Percentiles rank a stretch among this genome's conserved stretches.
Conservation (phyloP, 2,329 filamentous ascomycete species). For the Aspergillus quadricinctus region DNA sequence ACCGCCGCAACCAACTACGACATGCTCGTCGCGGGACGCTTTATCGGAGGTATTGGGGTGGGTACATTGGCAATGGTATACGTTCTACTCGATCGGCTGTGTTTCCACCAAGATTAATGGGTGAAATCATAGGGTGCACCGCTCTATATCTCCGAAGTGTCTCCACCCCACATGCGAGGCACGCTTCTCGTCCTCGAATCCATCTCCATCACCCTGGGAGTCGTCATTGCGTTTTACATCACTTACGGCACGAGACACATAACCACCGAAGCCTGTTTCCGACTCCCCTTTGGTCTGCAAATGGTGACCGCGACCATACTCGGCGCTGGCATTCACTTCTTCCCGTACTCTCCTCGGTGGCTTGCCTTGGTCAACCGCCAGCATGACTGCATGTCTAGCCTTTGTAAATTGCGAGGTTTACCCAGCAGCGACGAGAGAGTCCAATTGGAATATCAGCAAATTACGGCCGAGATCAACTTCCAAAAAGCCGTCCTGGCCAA, state of each 20-base stretch:
- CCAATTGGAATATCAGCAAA: constrained; percentile 47
- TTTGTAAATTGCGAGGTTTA: constrained; percentile 40
- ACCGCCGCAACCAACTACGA: constrained; percentile 23
- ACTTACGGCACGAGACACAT: constrained; percentile 50
- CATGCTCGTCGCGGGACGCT: constrained; percentile 29
- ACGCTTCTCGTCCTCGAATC: constrained; percentile 37
- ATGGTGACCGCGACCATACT: constrained; percentile 41
- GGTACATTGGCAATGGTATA: constrained; percentile 33
- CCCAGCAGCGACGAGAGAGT: constrained; percentile 42
- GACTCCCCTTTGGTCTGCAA: constrained; percentile 45
- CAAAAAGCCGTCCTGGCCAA: constrained; percentile 39
- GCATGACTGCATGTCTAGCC: constrained; percentile 35
- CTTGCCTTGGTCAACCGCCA: constrained; percentile 38
- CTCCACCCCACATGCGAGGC: constrained; percentile 33
- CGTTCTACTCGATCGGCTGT: neutral
- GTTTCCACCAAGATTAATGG: neutral
- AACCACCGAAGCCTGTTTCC: constrained; percentile 39
- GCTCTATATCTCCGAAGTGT: constrained; percentile 31
- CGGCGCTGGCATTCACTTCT: constrained; percentile 42
- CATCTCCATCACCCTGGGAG: constrained; percentile 44
- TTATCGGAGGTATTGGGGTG: constrained; percentile 35
- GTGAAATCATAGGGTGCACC: constrained; percentile 18
- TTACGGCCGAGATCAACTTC: constrained; percentile 47
- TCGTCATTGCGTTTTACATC: constrained; percentile 52
- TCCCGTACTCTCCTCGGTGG: constrained; percentile 46